Evolutionary conservation across 1,284 basidiomycete species (phyloP), one percentile per base, ranked within the genome.

Genomic region (Tylopilus orsonianus): DNA sequence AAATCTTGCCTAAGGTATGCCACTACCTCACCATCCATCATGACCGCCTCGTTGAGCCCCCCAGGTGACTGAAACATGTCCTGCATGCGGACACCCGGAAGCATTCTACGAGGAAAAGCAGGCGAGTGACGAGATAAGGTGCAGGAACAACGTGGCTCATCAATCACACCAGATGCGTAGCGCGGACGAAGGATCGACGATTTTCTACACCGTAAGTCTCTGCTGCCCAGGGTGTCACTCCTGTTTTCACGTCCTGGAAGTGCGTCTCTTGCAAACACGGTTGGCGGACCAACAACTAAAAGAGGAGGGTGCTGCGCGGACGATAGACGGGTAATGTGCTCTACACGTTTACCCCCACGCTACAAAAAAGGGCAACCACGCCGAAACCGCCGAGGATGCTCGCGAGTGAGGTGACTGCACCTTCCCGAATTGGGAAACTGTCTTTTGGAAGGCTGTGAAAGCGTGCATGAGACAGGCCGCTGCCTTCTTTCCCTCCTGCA

Each of bases 21-120:
- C 42, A 10, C 20, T 18, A 14, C 13, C 18, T 23, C 18, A 20
- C 19, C 14, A 47, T 53, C 43, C 50, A 23, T 34, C 10, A 5
- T 18, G 6, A 20, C 9, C 8, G 13, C 23, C 13, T 46, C 18
- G n/a, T 22, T 53, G 35, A 56, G 18, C 29, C 5, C 44, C 34
- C 40, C 61, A 97, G 90, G 90, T 93, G 30, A 85, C 90, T 46
- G 96, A 98, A 69, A 89, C 88, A 69, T 99, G 97, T 65, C 93
- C 93, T 1, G 80, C 82, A 43, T 99, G 96, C 62, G 91, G 91
- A 34, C 82, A 93, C 69, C 74, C 83, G 56, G 85, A 87, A 58
- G 87, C 88, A 20, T 89, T 80, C 58, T 87, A 85, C 45, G 85
- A 87, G 65, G 86, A 89, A 60, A 79, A 82, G 67, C 88, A 90